These are phyloP conservation scores for Osmanthus fragrans DNA, from an alignment of 257 asterid species.

Conservation along the genomic window DNA sequence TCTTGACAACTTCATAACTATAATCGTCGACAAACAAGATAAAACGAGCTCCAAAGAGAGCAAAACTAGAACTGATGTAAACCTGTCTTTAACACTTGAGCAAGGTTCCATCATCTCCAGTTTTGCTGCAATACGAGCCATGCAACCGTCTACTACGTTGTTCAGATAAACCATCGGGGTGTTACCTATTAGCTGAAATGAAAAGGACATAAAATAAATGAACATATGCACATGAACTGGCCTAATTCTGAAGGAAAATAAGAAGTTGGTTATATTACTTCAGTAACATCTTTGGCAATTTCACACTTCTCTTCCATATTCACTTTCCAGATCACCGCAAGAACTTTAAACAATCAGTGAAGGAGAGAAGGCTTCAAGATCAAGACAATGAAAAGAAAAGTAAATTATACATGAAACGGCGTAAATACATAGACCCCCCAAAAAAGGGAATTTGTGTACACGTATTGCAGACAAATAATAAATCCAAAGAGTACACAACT, in stretches of 20 bases:
- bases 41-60: neutral
- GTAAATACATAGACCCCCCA: neutral
- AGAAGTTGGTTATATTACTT: slow-evolving; percentile 23
- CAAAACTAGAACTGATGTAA: neutral
- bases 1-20: neutral
- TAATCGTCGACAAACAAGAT: neutral
- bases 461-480: neutral
- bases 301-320: slow-evolving; percentile 32
- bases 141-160: slow-evolving; percentile 44
- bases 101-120: slow-evolving; percentile 50
- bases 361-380: no score
- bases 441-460: neutral
- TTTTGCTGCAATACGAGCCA: slow-evolving; percentile 45
- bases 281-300: slow-evolving; percentile 42
- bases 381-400: neutral
- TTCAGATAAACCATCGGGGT: slow-evolving; percentile 53
- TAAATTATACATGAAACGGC: no score
- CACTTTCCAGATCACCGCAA: slow-evolving; percentile 20
- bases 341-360: neutral
- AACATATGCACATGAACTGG: neutral
- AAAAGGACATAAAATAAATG: neutral
- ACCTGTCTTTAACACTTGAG: slow-evolving; percentile 54
- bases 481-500: no score
- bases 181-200: slow-evolving; percentile 40
- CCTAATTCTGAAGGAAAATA: neutral